Percentiles rank a stretch among this genome's conserved stretches.
phyloP scores from a whole-genome alignment of 139 green algal genomes.

The Chlamydomonas urium region DNA sequence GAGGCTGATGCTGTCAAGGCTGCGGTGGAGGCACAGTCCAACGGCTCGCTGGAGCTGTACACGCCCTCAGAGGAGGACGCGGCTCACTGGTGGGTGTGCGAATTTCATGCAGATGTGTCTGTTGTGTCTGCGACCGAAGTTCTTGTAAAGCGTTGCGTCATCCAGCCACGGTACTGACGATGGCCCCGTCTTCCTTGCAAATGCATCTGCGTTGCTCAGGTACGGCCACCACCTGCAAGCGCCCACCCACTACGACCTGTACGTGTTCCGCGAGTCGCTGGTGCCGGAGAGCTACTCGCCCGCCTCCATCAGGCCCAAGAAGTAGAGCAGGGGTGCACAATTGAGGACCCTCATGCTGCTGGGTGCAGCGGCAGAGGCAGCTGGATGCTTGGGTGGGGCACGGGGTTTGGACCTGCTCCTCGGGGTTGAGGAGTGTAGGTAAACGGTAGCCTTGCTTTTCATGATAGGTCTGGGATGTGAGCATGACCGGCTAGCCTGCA shows the following conservation, averaged over 20 bases:
- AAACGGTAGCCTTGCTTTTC: no score
- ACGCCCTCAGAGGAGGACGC: constrained; percentile 33
- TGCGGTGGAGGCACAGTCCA: constrained; percentile 28
- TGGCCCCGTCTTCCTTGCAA: not conserved
- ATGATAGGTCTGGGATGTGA: no score
- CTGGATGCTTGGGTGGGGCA: no score
- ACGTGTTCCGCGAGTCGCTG: constrained; percentile 39
- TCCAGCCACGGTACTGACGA: not conserved
- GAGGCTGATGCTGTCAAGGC: constrained; percentile 21
- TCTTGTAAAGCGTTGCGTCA: not conserved
- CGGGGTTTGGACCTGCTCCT: no score
- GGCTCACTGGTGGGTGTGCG: constrained; percentile 33
- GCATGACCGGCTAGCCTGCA: no score
- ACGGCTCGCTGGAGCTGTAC: constrained; percentile 35
- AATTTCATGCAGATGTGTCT: not conserved
- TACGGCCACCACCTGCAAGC: constrained; percentile 39
- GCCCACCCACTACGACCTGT: constrained; percentile 30
- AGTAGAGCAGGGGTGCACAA: constrained; percentile 14
- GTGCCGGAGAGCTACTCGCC: constrained; percentile 42
- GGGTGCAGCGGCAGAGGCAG: no score
- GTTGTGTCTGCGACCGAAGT: not conserved
- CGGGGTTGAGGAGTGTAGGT: no score
- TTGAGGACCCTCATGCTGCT: no score
- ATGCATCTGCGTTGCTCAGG: no score
- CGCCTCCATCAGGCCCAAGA: constrained; percentile 18